Percentiles rank a stretch among this genome's conserved stretches.
Conservation (phyloP, 768 basidiomycete genomes). For the Boletus rubropictus region DNA sequence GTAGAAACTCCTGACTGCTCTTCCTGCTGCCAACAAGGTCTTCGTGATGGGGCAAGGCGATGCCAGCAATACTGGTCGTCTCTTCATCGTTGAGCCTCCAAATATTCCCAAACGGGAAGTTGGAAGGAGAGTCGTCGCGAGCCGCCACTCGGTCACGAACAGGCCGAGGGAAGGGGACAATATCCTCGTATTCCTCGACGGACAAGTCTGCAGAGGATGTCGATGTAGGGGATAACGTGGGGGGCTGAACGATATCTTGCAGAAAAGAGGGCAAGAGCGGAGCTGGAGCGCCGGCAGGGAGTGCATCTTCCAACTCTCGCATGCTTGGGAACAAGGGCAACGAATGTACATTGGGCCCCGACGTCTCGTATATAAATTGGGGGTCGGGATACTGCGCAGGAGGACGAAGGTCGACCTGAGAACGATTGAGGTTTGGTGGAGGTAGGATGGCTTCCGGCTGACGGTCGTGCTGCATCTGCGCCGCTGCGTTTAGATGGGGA, state of each 20-base stretch:
- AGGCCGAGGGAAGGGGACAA: conserved; percentile 24
- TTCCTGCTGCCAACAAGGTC: conserved; percentile 37
- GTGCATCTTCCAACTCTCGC: conserved; percentile 19
- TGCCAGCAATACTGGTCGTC: conserved; percentile 47
- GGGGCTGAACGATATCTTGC: conserved; percentile 67
- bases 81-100: conserved; percentile 74
- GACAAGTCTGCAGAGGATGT: conserved; percentile 63
- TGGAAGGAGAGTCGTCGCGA: conserved; percentile 26
- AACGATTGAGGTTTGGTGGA: conserved; percentile 38
- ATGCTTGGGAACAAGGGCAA: conserved; percentile 34
- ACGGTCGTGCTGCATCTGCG: conserved; percentile 41
- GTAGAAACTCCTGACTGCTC: conserved; percentile 35
- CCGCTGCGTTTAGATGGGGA: conserved; percentile 41
- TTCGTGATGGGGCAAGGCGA: conserved; percentile 42
- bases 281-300: conserved; percentile 32
- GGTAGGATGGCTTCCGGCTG: conserved; percentile 36
- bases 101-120: conserved; percentile 45
- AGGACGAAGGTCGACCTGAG: conserved; percentile 40
- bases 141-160: conserved; percentile 25
- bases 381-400: conserved; percentile 40
- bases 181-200: conserved; percentile 49
- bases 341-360: conserved; percentile 37
- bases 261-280: conserved; percentile 75
- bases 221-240: conserved; percentile 58
- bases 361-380: conserved; percentile 70